Evolutionary conservation across 306 rosid genomes (phyloP).

Genomic region (Canavalia gladiata): DNA sequence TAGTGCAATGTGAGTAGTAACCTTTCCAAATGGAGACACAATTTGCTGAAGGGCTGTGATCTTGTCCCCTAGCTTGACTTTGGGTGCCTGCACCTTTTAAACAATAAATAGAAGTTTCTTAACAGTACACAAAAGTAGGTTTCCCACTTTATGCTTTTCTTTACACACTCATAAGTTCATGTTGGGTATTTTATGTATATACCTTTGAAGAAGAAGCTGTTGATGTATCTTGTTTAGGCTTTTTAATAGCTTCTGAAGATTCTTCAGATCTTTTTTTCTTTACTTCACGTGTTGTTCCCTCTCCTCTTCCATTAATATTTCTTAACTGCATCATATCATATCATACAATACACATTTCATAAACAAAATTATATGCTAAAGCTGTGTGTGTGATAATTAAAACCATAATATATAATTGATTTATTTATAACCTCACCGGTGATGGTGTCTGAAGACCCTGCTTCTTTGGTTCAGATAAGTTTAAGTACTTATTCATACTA

Average conservation of each 20-base stretch:
- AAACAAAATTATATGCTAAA: slow-evolving; percentile 11
- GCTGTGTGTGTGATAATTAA: neutral
- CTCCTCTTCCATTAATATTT: slow-evolving; percentile 65
- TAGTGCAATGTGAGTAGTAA: slow-evolving; percentile 50
- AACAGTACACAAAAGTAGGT: neutral
- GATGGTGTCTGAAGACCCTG: slow-evolving; percentile 63
- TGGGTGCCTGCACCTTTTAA: slow-evolving; percentile 80
- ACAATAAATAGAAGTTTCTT: slow-evolving; percentile 49
- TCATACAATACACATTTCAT: neutral
- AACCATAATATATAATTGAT: neutral
- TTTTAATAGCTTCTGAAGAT: slow-evolving; percentile 72
- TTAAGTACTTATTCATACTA: slow-evolving; percentile 48
- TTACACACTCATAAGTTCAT: slow-evolving; percentile 30
- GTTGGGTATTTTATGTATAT: neutral
- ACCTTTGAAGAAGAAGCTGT: slow-evolving; percentile 79
- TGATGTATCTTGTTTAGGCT: slow-evolving; percentile 70
- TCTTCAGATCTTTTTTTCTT: slow-evolving; percentile 93
- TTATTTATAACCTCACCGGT: slow-evolving; percentile 48
- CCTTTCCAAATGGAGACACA: slow-evolving; percentile 99
- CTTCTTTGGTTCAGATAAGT: slow-evolving; percentile 64
- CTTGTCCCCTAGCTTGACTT: slow-evolving; percentile 89
- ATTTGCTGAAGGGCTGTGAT: slow-evolving; percentile 96
- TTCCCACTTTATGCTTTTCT: slow-evolving; percentile 23
- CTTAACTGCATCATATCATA: slow-evolving; percentile 57
- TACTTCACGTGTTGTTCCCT: slow-evolving; percentile 64